Evolutionary conservation across 2,329 filamentous ascomycete genomes (phyloP), one percentile per base, ranked within the genome.

Genomic region (Paradendryphiella salina): DNA sequence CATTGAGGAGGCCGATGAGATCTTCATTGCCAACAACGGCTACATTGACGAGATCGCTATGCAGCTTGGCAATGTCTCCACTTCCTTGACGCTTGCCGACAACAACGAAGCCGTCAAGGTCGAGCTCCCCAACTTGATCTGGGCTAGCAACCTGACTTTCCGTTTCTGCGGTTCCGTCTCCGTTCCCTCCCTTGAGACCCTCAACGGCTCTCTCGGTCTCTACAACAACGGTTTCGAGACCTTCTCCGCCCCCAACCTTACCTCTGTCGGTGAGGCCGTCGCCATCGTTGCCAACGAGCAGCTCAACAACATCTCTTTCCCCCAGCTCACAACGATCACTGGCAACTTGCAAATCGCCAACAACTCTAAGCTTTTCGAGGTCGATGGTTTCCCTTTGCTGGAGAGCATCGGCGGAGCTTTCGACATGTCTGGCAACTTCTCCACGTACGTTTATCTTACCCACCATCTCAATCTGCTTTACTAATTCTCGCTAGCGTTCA

Each of bases 281-380:
- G 76, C 80, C 59, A 78, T 87, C 66, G 77, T 79, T 62, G 77
- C 77, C 75, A 85, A 85, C 77, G 65, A 73, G 56, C 65, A 79
- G 56, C 68, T 87, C 54, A 75, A 77, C 71, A 96, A 96, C 82
- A 80, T 96, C 75, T 85, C 86, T 52, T 82, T 96, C 76, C 86
- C 88, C 39, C 38, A 70, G 17, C 80, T 97, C 37, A 81, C 79
- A 60, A 81, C 76, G 46, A 82, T 96, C 66, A 84, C 82, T 62
- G 92, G 90, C 77, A 90, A 88, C 72, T 83, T 96, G 72, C 85
- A 88, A 64, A 84, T 99, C 69, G 87, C 89, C 76, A 96, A 96
- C 84, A 96, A 97, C 86, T 89, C 90, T 54, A 78, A 80, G 48
- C 82, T 96, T 28, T 64, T 75, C 49, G 72, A 77, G 54, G 80